A percentile compares a stretch with the other conserved stretches of the same genome.
These are phyloP conservation scores for Plasmodium falciparum DNA, from an alignment of 169 alveolate genomes.

Conservation along the genomic window DNA sequence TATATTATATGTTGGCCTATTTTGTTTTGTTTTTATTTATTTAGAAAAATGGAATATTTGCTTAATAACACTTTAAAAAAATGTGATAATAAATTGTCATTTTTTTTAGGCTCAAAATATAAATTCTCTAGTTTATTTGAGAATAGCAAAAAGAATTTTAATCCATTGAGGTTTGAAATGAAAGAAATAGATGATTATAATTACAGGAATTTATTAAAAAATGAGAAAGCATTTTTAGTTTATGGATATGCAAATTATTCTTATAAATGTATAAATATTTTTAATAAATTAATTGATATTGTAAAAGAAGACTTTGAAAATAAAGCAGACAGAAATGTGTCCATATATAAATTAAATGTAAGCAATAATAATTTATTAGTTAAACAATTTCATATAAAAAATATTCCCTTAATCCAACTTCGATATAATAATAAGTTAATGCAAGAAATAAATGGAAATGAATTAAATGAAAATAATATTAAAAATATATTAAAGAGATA, in stretches of 20 bases:
- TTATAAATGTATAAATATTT: conserved; percentile 21
- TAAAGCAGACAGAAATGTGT: conserved; percentile 20
- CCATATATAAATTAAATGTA: conserved; percentile 60
- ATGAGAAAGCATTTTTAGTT: conserved; percentile 40
- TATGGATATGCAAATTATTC: conserved; percentile 73
- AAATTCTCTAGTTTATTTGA: conserved; percentile 14
- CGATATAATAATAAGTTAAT: conserved; percentile 55
- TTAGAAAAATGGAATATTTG: conserved; percentile 5
- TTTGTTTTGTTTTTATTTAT: background rate
- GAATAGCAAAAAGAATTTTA: conserved; percentile 16
- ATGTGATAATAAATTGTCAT: background rate
- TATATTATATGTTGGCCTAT: background rate
- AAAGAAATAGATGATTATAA: conserved; percentile 69
- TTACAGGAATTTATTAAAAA: conserved; percentile 24
- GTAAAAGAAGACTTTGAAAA: background rate
- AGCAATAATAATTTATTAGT: conserved; percentile 38
- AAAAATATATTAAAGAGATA: conserved; percentile 27
- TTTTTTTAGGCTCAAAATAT: background rate
- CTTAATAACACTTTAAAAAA: background rate
- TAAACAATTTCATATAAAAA: conserved; percentile 63
- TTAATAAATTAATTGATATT: conserved; percentile 27
- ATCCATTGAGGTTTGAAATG: background rate
- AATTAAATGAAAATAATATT: conserved; percentile 36
- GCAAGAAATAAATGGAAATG: conserved; percentile 69
- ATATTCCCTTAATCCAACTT: conserved; percentile 66